These are phyloP conservation scores for Earliella scabrosa DNA, from an alignment of 1,284 basidiomycete species.

Conservation along the genomic window DNA sequence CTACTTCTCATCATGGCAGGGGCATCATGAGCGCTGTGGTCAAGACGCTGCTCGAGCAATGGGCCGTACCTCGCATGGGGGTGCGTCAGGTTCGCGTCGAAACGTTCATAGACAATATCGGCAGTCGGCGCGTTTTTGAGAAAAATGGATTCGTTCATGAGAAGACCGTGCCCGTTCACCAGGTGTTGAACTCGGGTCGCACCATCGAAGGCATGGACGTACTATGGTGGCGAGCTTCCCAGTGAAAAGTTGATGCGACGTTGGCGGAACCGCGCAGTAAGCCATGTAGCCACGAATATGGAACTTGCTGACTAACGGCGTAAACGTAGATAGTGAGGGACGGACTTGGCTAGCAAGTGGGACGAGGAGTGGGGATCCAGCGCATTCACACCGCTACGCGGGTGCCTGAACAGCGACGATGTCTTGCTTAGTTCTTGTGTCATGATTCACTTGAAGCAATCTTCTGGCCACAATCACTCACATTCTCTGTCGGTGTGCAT, in stretches of 20 bases:
- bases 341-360: no score
- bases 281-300: neutral
- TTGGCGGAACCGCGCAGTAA: neutral
- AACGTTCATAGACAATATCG: constrained; percentile 55
- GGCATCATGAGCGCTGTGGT: constrained; percentile 72
- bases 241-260: constrained; percentile 4
- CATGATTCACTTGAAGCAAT: constrained; percentile 4
- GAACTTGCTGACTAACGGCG: constrained; percentile 2
- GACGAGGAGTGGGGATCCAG: neutral
- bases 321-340: no score
- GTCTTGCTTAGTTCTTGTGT: constrained; percentile 7
- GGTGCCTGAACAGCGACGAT: constrained; percentile 3
- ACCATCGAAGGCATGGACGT: constrained; percentile 30
- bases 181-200: constrained; percentile 29
- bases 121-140: constrained; percentile 61
- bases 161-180: constrained; percentile 44
- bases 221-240: constrained; percentile 30
- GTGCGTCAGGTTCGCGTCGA: constrained; percentile 48
- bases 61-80: constrained; percentile 65
- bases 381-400: constrained; percentile 1
- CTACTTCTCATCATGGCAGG: constrained; percentile 58
- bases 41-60: constrained; percentile 50
- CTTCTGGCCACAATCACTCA: constrained; percentile 4
- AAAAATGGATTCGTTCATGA: constrained; percentile 63
- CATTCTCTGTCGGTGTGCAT: constrained; percentile 10